Base-by-base conservation (phyloP, 805 yeast species). In the Zygotorulaspora florentina region DNA sequence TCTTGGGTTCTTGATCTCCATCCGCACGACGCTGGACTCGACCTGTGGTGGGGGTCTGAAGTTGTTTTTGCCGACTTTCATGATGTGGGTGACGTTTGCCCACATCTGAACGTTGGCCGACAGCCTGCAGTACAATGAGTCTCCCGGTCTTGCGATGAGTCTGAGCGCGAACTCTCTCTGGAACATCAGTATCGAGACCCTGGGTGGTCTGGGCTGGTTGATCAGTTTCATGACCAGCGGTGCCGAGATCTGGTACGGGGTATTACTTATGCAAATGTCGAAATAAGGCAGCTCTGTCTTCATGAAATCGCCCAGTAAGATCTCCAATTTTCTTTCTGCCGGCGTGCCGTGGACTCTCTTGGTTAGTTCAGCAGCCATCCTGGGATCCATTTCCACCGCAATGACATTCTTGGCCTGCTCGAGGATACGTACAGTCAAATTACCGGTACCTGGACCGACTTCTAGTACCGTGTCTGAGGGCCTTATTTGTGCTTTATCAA, bases 381-480 rank as follows among this genome's bases (percentile, higher is more conserved):
- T 76, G n/a, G 99, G 99, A 70, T 93, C 99, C 88, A 90, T 90
- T 71, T 93, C 99, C 43, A 87, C 93, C 0, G 98, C 99, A 39
- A 87, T 78, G n/a, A 91, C 97, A 57, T 87, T 89, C 46, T 87
- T 76, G 0, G 97, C 98, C 65, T 89, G 85, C 57, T 91, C 97
- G 45, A 93, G 68, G 30, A 93, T 93, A 51, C 95, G 76, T 30
- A 91, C 95, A 0, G 99, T 93, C 69, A 93, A 75, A 61, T 93
- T 93, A 72, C 99, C 99, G 0, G 99, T 93, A 80, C 99, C 99
- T 2, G 99, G 99, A 59, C 99, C 99, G 42, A 93, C 96, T 71
- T 93, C 99, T 35, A 93, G 73, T 1, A 93, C 98, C 7, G 81
- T 80, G 62, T 93, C 99, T 26, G 95, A 83, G 2, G 98, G 97